A percentile compares a stretch with the other conserved stretches of the same genome.
Conservation (phyloP, 202 grass and related monocot genomes). For the Digitaria exilis region DNA sequence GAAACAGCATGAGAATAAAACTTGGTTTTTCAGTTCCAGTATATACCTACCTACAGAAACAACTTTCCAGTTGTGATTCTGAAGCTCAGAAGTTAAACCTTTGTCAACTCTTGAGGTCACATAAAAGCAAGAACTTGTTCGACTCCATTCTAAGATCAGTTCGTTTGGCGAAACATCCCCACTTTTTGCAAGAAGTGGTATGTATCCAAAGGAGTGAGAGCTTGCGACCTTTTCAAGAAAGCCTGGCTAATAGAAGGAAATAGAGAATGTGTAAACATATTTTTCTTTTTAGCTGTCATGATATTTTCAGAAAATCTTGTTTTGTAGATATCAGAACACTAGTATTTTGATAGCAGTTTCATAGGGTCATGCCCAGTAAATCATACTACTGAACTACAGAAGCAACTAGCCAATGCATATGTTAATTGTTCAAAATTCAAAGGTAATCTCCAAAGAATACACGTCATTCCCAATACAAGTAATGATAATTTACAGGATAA, state of each 20-base stretch:
- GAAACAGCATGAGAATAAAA: slow-evolving; percentile 9
- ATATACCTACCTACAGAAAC: slow-evolving; percentile 62
- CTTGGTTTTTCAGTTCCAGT: neutral
- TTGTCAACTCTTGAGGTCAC: slow-evolving; percentile 61
- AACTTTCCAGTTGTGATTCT: slow-evolving; percentile 55
- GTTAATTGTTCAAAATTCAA: neutral
- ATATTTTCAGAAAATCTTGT: neutral
- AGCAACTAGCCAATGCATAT: neutral
- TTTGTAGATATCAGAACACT: neutral
- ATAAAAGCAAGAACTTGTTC: slow-evolving; percentile 57
- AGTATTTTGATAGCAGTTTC: neutral
- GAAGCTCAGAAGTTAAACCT: slow-evolving; percentile 52
- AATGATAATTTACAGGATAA: neutral
- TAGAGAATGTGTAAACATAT: neutral
- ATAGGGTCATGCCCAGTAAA: neutral
- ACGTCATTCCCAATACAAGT: neutral
- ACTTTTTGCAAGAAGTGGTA: slow-evolving; percentile 21
- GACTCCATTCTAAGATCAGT: slow-evolving; percentile 53
- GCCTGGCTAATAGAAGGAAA: slow-evolving; percentile 59
- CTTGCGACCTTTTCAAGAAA: slow-evolving; percentile 63
- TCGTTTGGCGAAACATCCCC: slow-evolving; percentile 33
- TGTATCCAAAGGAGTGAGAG: slow-evolving; percentile 48
- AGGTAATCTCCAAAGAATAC: neutral
- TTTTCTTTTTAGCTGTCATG: neutral
- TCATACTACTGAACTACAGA: neutral